phyloP scores from a whole-genome alignment of 495 filamentous ascomycete species.

The Evernia prunastri region DNA sequence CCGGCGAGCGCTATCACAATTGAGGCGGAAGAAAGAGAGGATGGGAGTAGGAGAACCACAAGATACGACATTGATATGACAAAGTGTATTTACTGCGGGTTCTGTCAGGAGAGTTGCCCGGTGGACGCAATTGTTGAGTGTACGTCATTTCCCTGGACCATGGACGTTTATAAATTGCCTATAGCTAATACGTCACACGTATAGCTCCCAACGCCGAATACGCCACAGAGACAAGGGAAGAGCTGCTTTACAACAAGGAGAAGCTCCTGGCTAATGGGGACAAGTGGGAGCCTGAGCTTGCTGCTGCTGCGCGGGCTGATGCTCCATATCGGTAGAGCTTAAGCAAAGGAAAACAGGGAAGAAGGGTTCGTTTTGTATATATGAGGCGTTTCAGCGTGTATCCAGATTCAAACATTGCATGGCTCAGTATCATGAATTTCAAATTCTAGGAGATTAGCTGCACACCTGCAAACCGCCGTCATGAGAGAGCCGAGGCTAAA shows the following conservation, averaged over 20 bases:
- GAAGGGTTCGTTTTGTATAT: background rate
- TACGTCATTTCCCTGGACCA: slow-evolving; percentile 30
- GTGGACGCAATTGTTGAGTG: slow-evolving; percentile 97
- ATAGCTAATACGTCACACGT: slow-evolving; percentile 2
- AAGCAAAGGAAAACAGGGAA: background rate
- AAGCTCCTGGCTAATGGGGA: slow-evolving; percentile 84
- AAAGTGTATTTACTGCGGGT: slow-evolving; percentile 99
- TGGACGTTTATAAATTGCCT: background rate
- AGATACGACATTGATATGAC: slow-evolving; percentile 99
- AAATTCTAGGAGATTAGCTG: background rate
- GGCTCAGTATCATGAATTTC: background rate
- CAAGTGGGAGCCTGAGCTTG: slow-evolving; percentile 98
- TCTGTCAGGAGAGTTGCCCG: slow-evolving; percentile 98
- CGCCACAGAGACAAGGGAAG: slow-evolving; percentile 93
- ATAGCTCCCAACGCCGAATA: slow-evolving; percentile 90
- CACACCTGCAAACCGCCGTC: background rate
- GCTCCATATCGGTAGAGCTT: slow-evolving; percentile 68
- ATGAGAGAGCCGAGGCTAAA: background rate
- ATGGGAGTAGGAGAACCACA: slow-evolving; percentile 89
- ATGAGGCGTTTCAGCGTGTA: background rate
- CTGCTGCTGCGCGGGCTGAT: slow-evolving; percentile 82
- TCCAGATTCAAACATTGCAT: background rate
- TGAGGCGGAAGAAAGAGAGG: slow-evolving; percentile 94
- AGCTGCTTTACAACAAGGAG: slow-evolving; percentile 98
- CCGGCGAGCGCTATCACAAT: slow-evolving; percentile 96